Percentiles rank a stretch among this genome's conserved stretches.
Evolutionary conservation across 345 rosid genomes (phyloP).

Genomic region (Viola odorata): DNA sequence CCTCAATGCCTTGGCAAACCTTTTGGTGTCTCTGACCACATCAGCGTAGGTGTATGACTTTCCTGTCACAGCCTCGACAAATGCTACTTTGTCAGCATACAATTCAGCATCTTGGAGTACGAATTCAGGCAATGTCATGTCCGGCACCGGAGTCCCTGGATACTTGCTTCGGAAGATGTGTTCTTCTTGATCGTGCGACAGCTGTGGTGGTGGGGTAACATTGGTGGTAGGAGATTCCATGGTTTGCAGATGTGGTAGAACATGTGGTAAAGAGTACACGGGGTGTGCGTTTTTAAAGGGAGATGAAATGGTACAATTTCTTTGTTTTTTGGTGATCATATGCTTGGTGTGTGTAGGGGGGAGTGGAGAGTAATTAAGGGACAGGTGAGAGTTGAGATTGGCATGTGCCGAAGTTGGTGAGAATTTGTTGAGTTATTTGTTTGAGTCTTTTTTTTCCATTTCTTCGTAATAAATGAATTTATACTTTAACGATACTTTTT

Average conservation of each 20-base stretch:
- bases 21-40: slow-evolving; percentile 53
- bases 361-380: slow-evolving; percentile 9
- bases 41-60: slow-evolving; percentile 60
- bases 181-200: slow-evolving; percentile 20
- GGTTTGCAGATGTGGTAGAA: not conserved
- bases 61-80: slow-evolving; percentile 74
- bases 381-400: slow-evolving; percentile 16
- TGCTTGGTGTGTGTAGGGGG: slow-evolving; percentile 19
- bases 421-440: slow-evolving; percentile 25
- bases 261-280: too few species aligned
- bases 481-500: too few species aligned
- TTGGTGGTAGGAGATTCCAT: slow-evolving; percentile 12
- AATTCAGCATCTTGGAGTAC: slow-evolving; percentile 72
- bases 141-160: slow-evolving; percentile 60
- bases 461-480: too few species aligned
- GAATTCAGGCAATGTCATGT: slow-evolving; percentile 68
- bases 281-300: slow-evolving; percentile 17
- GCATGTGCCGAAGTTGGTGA: slow-evolving; percentile 19
- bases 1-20: slow-evolving; percentile 72
- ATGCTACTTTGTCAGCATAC: slow-evolving; percentile 67
- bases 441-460: not conserved
- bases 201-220: not conserved
- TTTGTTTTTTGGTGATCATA: slow-evolving; percentile 1
- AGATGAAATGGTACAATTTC: not conserved
- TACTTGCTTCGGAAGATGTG: slow-evolving; percentile 58